Base-by-base conservation (phyloP, 768 basidiomycete genomes). In the Suillus discolor region DNA sequence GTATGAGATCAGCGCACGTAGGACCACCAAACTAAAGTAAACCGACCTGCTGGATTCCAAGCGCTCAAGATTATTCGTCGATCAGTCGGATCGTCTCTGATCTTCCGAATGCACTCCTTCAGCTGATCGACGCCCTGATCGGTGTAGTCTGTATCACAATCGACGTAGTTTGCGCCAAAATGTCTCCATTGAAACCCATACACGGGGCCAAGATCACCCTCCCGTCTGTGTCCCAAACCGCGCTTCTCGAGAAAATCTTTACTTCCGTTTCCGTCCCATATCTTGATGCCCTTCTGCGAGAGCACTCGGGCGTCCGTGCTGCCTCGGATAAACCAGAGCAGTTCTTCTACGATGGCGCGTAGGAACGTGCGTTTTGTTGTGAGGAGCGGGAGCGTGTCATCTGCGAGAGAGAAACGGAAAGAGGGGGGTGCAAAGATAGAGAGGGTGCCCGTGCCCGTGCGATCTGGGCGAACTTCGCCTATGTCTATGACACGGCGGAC, bases 161-260 rank as follows among this genome's bases (percentile, higher is more conserved):
- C 87, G 39, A 79, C 77, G 69, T 97, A 97, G 65, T 86, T 79
- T 5, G 95, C 94, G 1, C 96, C 96, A 78, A 96, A 97, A 76
- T 96, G 94, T 63, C 96, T 83, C 96, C 96, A 98, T 71, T 96
- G 95, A 73, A 97, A 97, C 0, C 96, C 96, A 74, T 99, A 99
- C 0, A 99, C 94, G 0, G 97, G 97, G 0, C 97, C 97, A 5
- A 99, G 79, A 74, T 99, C 97, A 6, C 97, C 97, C 74, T 94
- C 92, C 7, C 92, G 81, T 38, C 95, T 82, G 74, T 96, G 90
- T 0, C 84, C 84, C n/a, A 99, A 77, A 3, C 97, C 97, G 23
- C 93, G 82, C 65, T 85, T 84, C 73, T 95, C 93, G 36, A 99
- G 79, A 72, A 97, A 99, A 69, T 87, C 91, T 67, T 90, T 87